Percentiles rank a stretch among this genome's conserved stretches.
phyloP scores from a whole-genome alignment of 2,329 filamentous ascomycete genomes.

The Aspergillus amoenus region DNA sequence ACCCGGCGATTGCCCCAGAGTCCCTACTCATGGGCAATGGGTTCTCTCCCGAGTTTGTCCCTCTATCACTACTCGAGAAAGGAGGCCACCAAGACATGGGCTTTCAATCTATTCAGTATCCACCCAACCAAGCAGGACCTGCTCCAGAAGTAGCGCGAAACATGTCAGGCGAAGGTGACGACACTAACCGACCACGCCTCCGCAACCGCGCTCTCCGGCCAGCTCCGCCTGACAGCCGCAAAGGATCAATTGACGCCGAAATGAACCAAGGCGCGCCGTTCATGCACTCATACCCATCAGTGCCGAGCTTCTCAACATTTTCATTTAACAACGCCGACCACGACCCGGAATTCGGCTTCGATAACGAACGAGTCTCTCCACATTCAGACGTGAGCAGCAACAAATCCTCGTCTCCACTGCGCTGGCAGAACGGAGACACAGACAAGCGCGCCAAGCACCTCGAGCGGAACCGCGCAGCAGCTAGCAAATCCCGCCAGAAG shows the following conservation, averaged over 20 bases:
- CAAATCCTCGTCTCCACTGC: not conserved
- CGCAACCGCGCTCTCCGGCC: slow-evolving; percentile 1
- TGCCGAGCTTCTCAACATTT: not conserved
- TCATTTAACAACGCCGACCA: not conserved
- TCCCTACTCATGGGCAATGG: not conserved
- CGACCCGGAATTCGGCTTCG: not conserved
- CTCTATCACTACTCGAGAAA: slow-evolving; percentile 2
- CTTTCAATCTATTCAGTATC: not conserved
- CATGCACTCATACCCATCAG: not conserved
- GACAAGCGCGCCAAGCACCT: slow-evolving; percentile 52
- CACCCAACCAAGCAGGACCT: not conserved
- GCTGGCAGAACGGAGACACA: not conserved
- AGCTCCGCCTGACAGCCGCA: not conserved
- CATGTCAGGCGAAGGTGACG: not conserved
- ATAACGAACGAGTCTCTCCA: not conserved
- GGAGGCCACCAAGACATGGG: not conserved
- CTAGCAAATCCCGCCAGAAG: slow-evolving; percentile 61
- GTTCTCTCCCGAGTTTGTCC: not conserved
- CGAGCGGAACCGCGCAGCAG: slow-evolving; percentile 60
- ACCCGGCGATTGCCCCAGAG: not conserved
- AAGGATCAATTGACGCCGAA: not conserved
- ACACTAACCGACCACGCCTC: not conserved
- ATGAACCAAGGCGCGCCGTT: not conserved
- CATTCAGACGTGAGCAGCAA: not conserved
- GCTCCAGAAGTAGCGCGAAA: not conserved